A percentile compares a stretch with the other conserved stretches of the same genome.
These are phyloP conservation scores for Capsella rubella DNA, from an alignment of 441 rosid species.

Conservation along the genomic window DNA sequence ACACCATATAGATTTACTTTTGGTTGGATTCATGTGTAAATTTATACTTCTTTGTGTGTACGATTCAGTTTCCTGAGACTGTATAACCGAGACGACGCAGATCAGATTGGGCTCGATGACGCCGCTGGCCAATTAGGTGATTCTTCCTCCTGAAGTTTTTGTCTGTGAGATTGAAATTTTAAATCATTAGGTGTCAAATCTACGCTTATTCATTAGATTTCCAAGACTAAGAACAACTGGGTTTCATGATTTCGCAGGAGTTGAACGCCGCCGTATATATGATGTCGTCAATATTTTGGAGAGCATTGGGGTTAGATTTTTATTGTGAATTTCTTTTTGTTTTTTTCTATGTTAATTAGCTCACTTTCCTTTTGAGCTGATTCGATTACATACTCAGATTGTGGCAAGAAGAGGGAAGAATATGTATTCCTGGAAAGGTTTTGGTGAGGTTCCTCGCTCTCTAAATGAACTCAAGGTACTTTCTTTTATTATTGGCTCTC, in stretches of 20 bases:
- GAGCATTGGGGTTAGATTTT: constrained; percentile 71
- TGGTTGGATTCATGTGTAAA: background rate
- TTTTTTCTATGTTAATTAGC: background rate
- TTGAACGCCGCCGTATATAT: constrained; percentile 88
- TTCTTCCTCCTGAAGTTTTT: background rate
- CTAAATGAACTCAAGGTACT: constrained; percentile 65
- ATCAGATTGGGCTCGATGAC: constrained; percentile 74
- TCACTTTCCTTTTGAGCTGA: background rate
- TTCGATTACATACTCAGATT: constrained; percentile 50
- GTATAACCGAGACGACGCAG: constrained; percentile 64
- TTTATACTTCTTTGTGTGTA: background rate
- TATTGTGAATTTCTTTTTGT: background rate
- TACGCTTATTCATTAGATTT: background rate
- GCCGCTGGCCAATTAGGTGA: constrained; percentile 78
- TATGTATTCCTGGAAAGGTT: constrained; percentile 90
- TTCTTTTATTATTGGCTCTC: background rate
- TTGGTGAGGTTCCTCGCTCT: constrained; percentile 64
- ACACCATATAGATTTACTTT: background rate
- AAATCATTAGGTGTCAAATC: background rate
- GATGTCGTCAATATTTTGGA: constrained; percentile 91
- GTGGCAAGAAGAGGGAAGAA: constrained; percentile 78
- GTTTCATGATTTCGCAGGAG: constrained; percentile 55
- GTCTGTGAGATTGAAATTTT: background rate
- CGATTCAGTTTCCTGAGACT: constrained; percentile 66
- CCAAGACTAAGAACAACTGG: background rate